These are phyloP conservation scores for Mortierella sp. DNA, from an alignment of 371 early-diverging fungal species.

Conservation along the genomic window DNA sequence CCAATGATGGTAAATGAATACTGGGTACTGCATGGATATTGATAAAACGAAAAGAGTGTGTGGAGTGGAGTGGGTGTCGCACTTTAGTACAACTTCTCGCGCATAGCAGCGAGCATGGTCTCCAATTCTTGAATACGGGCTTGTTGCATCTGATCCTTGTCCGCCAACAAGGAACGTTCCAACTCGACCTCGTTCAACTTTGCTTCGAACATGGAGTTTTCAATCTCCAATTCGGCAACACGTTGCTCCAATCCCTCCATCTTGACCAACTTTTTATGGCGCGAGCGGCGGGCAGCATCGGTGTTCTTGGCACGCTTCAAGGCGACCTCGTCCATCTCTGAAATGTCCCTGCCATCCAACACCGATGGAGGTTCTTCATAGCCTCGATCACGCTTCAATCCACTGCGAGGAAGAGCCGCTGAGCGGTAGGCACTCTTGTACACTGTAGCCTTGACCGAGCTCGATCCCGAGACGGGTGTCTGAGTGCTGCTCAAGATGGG, in stretches of 20 bases:
- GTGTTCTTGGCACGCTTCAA: constrained; percentile 91
- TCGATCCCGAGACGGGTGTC: constrained; percentile 15
- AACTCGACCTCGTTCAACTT: constrained; percentile 59
- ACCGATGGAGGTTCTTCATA: constrained; percentile 45
- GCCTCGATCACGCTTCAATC: constrained; percentile 35
- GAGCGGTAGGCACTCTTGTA: constrained; percentile 51
- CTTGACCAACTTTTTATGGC: constrained; percentile 85
- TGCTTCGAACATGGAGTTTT: constrained; percentile 75
- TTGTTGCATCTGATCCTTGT: constrained; percentile 54
- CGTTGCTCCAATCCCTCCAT: constrained; percentile 87
- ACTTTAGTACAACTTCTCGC: constrained; percentile 36
- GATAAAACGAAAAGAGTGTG: neutral
- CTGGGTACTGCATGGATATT: too few species aligned
- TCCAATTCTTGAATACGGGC: constrained; percentile 50
- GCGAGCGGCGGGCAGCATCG: constrained; percentile 94
- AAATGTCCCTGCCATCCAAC: constrained; percentile 40
- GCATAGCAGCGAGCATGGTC: constrained; percentile 14
- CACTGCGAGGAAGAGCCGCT: constrained; percentile 18
- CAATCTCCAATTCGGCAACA: constrained; percentile 81
- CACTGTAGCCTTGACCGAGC: constrained; percentile 35
- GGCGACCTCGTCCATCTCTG: constrained; percentile 70
- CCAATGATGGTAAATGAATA: too few species aligned
- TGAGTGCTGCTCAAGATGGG: constrained; percentile 48
- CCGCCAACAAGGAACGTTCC: constrained; percentile 51
- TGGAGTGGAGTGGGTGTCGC: neutral